Conservation (phyloP, 352 stramenopile genomes). For the Hyphochytrium catenoides region DNA sequence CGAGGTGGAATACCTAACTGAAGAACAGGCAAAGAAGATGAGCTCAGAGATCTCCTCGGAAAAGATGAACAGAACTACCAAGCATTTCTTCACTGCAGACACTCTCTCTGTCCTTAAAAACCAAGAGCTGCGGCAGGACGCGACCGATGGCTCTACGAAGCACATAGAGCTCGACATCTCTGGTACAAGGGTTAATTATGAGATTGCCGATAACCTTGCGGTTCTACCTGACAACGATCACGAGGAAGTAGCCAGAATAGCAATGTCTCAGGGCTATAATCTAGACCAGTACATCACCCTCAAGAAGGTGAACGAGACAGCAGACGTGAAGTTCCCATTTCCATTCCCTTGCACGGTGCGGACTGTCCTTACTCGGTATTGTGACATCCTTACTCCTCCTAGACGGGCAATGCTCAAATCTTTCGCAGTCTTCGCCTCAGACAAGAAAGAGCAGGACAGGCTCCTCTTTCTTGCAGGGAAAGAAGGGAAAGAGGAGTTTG, state of each 20-base stretch:
- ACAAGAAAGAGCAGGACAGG: constrained; percentile 21
- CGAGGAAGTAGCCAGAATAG: constrained; percentile 50
- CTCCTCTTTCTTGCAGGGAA: constrained; percentile 29
- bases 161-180: constrained; percentile 67
- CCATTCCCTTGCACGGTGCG: constrained; percentile 78
- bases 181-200: constrained; percentile 47
- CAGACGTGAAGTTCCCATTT: constrained; percentile 60
- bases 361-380: constrained; percentile 71
- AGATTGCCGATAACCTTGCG: constrained; percentile 79
- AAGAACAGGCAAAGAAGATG: constrained; percentile 12
- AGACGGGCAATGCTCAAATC: constrained; percentile 47
- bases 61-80: constrained; percentile 45
- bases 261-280: constrained; percentile 53
- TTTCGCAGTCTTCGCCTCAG: constrained; percentile 40
- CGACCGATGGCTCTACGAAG: constrained; percentile 45
- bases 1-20: constrained; percentile 27
- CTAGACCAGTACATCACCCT: constrained; percentile 66
- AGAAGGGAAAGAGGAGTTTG: constrained; percentile 81
- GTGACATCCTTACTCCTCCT: constrained; percentile 77
- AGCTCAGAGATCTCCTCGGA: constrained; percentile 5
- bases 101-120: constrained; percentile 59
- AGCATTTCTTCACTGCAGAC: constrained; percentile 66
- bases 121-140: constrained; percentile 60
- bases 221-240: constrained; percentile 69
- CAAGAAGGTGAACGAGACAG: constrained; percentile 20